Base-by-base conservation (phyloP, 225 moss, liverwort and hornwort species). In the Physcomitrellopsis africana region DNA sequence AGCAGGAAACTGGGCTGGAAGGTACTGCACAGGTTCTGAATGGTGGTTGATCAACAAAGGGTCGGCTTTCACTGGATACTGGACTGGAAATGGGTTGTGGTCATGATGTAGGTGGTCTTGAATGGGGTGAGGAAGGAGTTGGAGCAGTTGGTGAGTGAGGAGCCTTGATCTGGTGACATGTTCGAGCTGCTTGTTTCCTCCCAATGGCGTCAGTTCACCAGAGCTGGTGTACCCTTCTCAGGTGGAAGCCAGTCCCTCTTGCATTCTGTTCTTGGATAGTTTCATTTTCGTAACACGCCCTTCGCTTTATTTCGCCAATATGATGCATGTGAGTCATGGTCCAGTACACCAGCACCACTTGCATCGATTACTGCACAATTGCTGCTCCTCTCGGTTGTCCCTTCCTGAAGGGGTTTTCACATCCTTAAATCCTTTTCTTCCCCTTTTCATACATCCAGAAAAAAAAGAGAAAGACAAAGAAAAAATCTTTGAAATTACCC, bases 251-350 rank as follows among this genome's bases (percentile, higher is more conserved):
- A 37, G 41, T 32, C 51, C 71, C 10, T 80, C 82, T 41, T 61
- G 76, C 18, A 65, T 80, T 42, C 42, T 43, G 1, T 17, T 60
- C 57, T 69, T 85, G 18, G 72, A 49, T 46, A 66, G 63, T 2
- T 29, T 68, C 80, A 75, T n/a, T 12, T 54, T 80, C 66, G 72
- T 82, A 87, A 18, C n/a, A 87, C 54, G 24, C 84, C 87, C 62
- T 71, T 82, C 23, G 87, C 79, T 70, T 66, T 79, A 72, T 43
- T 58, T 44, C 78, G 80, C 72, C 65, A 5, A 27, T 77, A 76
- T 13, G 70, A 79, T 70, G 70, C 77, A 14, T 74, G 76, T 16
- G 84, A 59, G 47, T 81, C 77, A 41, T 44, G 69, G 51, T 72
- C 82, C 46, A 46, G 4, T 1, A 5, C 76, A 45, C 17, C 1